phyloP scores from a whole-genome alignment of 2,329 filamentous ascomycete species.

The Diaporthe caulivora region DNA sequence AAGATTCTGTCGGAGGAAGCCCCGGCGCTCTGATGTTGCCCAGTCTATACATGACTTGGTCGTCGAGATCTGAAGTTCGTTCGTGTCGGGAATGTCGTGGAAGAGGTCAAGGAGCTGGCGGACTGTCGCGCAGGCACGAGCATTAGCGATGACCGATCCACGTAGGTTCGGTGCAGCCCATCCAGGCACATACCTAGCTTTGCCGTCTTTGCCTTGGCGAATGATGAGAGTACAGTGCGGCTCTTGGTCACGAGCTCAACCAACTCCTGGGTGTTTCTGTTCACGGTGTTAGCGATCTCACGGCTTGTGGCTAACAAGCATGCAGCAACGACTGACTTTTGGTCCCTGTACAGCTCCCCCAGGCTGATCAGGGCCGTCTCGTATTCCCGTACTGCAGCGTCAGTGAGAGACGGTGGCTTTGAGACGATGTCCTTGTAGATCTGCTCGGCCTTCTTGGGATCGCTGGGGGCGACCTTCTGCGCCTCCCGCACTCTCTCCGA shows the following conservation, averaged over 20 bases:
- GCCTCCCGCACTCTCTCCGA: slow-evolving; percentile 85
- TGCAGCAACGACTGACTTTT: slow-evolving; percentile 72
- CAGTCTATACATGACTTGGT: slow-evolving; percentile 99
- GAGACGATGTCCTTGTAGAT: slow-evolving; percentile 92
- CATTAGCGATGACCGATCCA: slow-evolving; percentile 10
- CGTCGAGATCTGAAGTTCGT: slow-evolving; percentile 92
- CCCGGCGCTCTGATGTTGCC: slow-evolving; percentile 93
- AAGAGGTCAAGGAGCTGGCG: slow-evolving; percentile 97
- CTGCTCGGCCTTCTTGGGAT: slow-evolving; percentile 86
- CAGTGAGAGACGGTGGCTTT: slow-evolving; percentile 84
- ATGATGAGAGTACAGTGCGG: slow-evolving; percentile 90
- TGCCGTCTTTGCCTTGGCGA: slow-evolving; percentile 98
- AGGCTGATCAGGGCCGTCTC: slow-evolving; percentile 89
- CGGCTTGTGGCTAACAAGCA: slow-evolving; percentile 12
- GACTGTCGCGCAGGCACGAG: slow-evolving; percentile 65
- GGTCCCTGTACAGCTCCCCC: slow-evolving; percentile 92
- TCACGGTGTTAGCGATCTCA: slow-evolving; percentile 26
- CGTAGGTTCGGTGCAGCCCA: background rate
- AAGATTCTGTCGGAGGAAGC: slow-evolving; percentile 97
- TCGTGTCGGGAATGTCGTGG: slow-evolving; percentile 91
- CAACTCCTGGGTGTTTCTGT: slow-evolving; percentile 83
- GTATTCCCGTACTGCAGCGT: slow-evolving; percentile 90
- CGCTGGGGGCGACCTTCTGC: slow-evolving; percentile 82
- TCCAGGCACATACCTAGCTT: slow-evolving; percentile 82
- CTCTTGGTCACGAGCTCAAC: slow-evolving; percentile 92